phyloP scores from a whole-genome alignment of 352 stramenopile species.

The Vaucheria bursata region DNA sequence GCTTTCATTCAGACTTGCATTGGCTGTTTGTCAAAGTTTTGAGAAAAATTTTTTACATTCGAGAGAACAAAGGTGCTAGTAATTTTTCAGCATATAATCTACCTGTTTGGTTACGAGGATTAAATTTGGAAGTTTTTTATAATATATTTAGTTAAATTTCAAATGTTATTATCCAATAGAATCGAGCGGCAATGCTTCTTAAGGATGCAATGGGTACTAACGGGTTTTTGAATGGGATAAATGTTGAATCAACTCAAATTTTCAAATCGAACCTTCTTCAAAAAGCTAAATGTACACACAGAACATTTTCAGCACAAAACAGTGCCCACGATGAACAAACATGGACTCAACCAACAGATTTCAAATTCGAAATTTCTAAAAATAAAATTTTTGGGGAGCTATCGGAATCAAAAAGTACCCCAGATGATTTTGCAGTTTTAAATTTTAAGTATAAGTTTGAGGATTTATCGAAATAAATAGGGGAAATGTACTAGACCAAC shows the following conservation, averaged over 20 bases:
- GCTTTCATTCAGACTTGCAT: background rate
- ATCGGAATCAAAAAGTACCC: too few relatives aligned
- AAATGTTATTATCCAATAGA: background rate
- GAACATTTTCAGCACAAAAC: too few relatives aligned
- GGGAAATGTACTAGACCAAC: too few relatives aligned
- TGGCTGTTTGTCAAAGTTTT: background rate
- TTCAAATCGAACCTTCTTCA: too few relatives aligned
- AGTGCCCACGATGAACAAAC: too few relatives aligned
- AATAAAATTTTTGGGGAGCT: too few relatives aligned
- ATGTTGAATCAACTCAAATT: background rate
- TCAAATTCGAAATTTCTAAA: too few relatives aligned
- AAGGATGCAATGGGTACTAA: conserved; percentile 8
- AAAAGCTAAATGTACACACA: too few relatives aligned
- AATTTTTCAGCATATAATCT: background rate
- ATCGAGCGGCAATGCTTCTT: background rate
- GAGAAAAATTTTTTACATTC: background rate
- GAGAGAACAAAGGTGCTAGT: background rate
- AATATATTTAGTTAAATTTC: background rate
- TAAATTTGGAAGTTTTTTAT: background rate
- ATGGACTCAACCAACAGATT: too few relatives aligned
- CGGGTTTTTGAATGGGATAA: background rate
- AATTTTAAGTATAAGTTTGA: too few relatives aligned
- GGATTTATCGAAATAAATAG: too few relatives aligned
- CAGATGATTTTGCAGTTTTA: too few relatives aligned
- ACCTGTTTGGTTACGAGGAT: background rate